Base-by-base conservation (phyloP, 495 filamentous ascomycete species). In the Annulohypoxylon bovei region DNA sequence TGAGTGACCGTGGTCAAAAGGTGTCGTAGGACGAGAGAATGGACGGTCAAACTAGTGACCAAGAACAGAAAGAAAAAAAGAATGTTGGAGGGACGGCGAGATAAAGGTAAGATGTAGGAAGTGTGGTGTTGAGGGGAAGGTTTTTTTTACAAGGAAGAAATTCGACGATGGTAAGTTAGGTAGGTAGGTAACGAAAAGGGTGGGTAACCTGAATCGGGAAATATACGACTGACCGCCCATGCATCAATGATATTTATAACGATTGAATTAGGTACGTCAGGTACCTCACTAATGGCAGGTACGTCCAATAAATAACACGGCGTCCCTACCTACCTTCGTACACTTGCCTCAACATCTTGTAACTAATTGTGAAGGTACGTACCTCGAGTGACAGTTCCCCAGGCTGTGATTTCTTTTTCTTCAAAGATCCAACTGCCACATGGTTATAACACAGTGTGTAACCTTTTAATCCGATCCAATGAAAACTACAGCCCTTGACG, bases 381-480 rank as follows among this genome's bases (percentile, higher is more conserved):
- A 35, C 11, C 7, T 35, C 7, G 32, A 42, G 39, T 49, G 14
- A 6, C 23, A 28, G 46, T 50, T 27, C 46, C 9, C 11, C 46
- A 25, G 30, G 28, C 14, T 30, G 42, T 40, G 18, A 52, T 50
- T 68, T 59, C 46, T 50, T 53, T 49, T 54, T 25, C 32, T 30
- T 12, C 22, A 20, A 62, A 56, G 49, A 57, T 52, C 61, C 40
- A 58, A 62, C 65, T 62, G 58, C 68, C 68, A 62, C 68, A 71
- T 71, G 68, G 68, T 53, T 14, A 62, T 63, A n/a, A 49, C 37
- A 63, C 42, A 58, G n/a, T 20, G 63, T 67, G 57, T 27, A 20
- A 54, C 44, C 25, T 12, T 67, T 53, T 33, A 18, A 30, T 25
- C 62, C 68, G 23, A 30, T 25, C 62, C 68, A 71, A 71, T 71